These are phyloP conservation scores for Xylaria sp. DNA, from an alignment of 2,329 filamentous ascomycete species.

Conservation along the genomic window DNA sequence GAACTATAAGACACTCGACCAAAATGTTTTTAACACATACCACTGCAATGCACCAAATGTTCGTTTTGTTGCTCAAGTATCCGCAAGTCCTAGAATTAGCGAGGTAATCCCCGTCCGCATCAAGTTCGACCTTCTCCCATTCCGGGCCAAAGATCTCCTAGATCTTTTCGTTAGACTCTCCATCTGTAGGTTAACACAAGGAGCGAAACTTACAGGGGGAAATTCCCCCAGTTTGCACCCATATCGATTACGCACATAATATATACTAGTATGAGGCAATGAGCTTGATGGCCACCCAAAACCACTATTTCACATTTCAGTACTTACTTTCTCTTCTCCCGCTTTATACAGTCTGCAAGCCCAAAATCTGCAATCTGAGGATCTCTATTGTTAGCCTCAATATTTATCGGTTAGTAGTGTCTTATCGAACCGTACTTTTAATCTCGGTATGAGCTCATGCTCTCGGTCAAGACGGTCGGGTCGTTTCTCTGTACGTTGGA, in stretches of 20 bases:
- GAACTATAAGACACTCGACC: no score
- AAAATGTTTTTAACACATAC: no score
- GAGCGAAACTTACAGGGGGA: conserved; percentile 29
- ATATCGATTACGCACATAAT: conserved; percentile 19
- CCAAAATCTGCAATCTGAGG: conserved; percentile 37
- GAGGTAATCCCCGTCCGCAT: conserved; percentile 13
- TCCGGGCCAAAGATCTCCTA: conserved; percentile 29
- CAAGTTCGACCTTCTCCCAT: conserved; percentile 27
- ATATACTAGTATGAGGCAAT: conserved; percentile 20
- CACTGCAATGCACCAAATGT: conserved; percentile 33
- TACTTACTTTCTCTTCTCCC: conserved; percentile 34
- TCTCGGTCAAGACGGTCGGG: conserved; percentile 13
- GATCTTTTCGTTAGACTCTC: not conserved
- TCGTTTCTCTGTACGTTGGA: not conserved
- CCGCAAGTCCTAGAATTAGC: conserved; percentile 24
- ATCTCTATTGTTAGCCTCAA: not conserved
- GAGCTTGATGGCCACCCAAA: not conserved
- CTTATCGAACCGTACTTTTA: conserved; percentile 22
- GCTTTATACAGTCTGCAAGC: conserved; percentile 19
- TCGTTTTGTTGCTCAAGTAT: conserved; percentile 32
- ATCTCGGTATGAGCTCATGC: conserved; percentile 26
- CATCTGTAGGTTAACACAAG: not conserved
- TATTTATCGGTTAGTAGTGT: not conserved
- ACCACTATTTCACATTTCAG: not conserved
- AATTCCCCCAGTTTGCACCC: conserved; percentile 17